Base-by-base conservation (phyloP, 2,329 filamentous ascomycete species). In the Botrytis porri region DNA sequence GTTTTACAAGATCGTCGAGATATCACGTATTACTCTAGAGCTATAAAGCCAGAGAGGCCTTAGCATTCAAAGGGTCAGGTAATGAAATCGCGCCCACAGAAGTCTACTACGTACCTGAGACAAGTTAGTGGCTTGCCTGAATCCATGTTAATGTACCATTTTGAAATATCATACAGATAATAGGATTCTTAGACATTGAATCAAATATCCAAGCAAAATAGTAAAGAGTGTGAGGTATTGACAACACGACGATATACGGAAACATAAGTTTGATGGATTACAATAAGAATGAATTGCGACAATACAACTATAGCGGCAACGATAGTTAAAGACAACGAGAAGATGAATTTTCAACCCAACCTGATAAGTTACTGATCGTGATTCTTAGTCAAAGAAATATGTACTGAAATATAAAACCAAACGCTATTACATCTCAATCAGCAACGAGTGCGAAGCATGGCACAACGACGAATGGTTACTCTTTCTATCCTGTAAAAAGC, bases 291-390 rank as follows among this genome's bases (percentile, higher is more conserved):
- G 10, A 54, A 29, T 54, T 54, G 4, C 18, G 25, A 54, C 18
- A 8, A n/a, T 2, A 16, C 0, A 3, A 16, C 4, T n/a, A 25
- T 7, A 8, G 4, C 4, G 25, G 25, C 25, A 51, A 5, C 48
- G 10, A 51, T 14, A 14, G 4, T 6, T 51, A 12, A n/a, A n/a
- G 4, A 51, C 10, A 12, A 51, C n/a, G 20, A 22, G 25, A 51
- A 14, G 25, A 51, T 0, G 0, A 14, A n/a, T 12, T 14, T n/a
- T n/a, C 10, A n/a, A 12, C 22, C 1, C 12, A n/a, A 1, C 22
- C 22, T 22, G 5, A n/a, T 8, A 20, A 12, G 8, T 48, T 4
- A 48, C 22, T 48, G 22, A 48, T 18, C 6, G 39, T 16, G 7
- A 4, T 14, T 43, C 3, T 43, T 43, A 20, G 16, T 43, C 41